Base-by-base conservation (phyloP, 257 asterid species). In the Handroanthus guayacan region DNA sequence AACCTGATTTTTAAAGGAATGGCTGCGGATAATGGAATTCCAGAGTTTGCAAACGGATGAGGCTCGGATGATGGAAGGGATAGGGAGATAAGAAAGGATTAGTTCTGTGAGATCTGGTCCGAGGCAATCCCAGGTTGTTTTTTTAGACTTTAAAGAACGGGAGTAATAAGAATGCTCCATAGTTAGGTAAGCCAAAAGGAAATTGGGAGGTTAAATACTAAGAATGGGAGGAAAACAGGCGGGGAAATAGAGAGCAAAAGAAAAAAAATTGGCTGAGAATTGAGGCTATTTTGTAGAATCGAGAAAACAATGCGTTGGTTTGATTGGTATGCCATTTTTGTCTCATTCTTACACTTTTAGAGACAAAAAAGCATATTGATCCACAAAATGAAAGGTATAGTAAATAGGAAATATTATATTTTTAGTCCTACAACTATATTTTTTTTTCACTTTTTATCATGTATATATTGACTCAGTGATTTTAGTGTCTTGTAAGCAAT, bases 41-140 rank as follows among this genome's bases (percentile, higher is more conserved):
- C 89, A 85, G 10, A 8, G 62, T 64, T 85, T 85, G 80, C 83
- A 85, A 18, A 85, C 87, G 5, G 81, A 78, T 14, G 89, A 36
- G 12, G 89, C 85, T 12, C 62, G 55, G 31, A 85, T 31, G 13
- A 83, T 67, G 60, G 85, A 77, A 52, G 80, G 60, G 55, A 80
- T 71, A 1, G 89, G 84, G 38, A 85, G 87, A 34, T 41, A 60
- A 37, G 82, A 80, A 14, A 85, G 80, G 76, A 85, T 80, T 36
- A 70, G 17, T 25, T 71, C 84, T 17, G 67, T 74, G 5, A 85
- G 65, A 62, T 85, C 86, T 43, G 85, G 69, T 64, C 75, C 79
- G 5, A 85, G 58, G 37, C 20, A 54, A 60, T 79, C 74, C 80
- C 62, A 77, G 16, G 0, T 65, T 25, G 39, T 68, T 47, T 38